Base-by-base conservation (phyloP, 75 land plant species). In the Picea glauca region DNA sequence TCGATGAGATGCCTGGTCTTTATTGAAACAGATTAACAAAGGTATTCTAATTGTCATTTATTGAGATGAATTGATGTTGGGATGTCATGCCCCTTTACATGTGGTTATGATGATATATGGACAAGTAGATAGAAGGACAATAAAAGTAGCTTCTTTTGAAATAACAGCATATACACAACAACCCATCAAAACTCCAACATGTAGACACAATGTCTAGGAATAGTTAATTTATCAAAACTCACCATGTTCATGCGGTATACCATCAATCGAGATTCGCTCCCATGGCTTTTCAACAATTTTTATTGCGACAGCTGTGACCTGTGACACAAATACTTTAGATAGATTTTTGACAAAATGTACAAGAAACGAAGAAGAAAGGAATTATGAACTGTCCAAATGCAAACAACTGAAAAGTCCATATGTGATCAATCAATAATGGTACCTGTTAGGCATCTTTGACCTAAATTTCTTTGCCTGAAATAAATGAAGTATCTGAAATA, bases 171-270 rank as follows among this genome's bases (percentile, higher is more conserved):
- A 50, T 50, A 50, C 56, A 50, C 56, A 50, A 50, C 11, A 50
- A 9, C 56, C 56, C 56, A 50, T 50, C 12, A 50, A 50, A 50
- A 50, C 11, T 9, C 56, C 56, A 50, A 50, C 56, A 50, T 50
- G 12, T 50, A 50, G 12, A 9, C 56, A 50, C 56, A 50, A 50
- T 50, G 56, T 50, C 12, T 50, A 50, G 13, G 3, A 50, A 50
- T 50, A 50, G 56, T 50, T 50, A 56, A 21, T 5, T 13, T 31
- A 1, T 13, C 46, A 77, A 43, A 32, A 90, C 87, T 72, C 72
- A 98, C 99, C 99, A 85, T 98, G 99, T 2, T 85, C 13, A 81
- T 98, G 99, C 17, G 87, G 90, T 77, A 82, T 82, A n/a, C 93
- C 93, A 82, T 90, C 78, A 33, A 95, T 78, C 23, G 7, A 7